These are phyloP conservation scores for Thozetella sp. DNA, from an alignment of 495 filamentous ascomycete species.

Conservation along the genomic window DNA sequence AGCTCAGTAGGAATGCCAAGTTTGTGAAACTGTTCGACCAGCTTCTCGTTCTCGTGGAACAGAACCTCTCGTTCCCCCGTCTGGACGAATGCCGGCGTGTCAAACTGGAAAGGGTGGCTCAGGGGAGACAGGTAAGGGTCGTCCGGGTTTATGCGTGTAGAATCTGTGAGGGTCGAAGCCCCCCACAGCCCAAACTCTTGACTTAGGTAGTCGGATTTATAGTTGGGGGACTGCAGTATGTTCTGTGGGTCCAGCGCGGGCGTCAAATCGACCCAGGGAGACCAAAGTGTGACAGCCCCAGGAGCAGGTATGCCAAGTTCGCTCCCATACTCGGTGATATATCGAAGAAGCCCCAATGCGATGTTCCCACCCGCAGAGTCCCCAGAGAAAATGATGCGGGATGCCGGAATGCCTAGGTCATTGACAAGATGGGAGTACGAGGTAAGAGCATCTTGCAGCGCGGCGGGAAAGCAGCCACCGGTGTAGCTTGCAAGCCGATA, in stretches of 20 bases:
- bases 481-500: conserved; percentile 38
- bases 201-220: conserved; percentile 22
- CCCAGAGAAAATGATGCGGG: conserved; percentile 39
- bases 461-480: conserved; percentile 40
- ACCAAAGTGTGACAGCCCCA: conserved; percentile 19
- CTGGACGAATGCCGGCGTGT: conserved; percentile 16
- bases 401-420: conserved; percentile 27
- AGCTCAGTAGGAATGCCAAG: no score
- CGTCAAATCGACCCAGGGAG: conserved; percentile 22
- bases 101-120: conserved; percentile 16
- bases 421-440: conserved; percentile 38
- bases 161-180: conserved; percentile 6
- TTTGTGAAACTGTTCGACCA: no score
- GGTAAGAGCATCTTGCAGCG: conserved; percentile 46
- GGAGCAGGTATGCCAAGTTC: conserved; percentile 15
- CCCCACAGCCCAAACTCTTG: conserved; percentile 20
- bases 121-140: conserved; percentile 15
- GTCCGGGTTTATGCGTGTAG: conserved; percentile 4
- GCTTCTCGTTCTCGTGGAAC: conserved; percentile 14
- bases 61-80: conserved; percentile 16
- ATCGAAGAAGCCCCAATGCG: conserved; percentile 38
- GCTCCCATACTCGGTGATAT: conserved; percentile 20
- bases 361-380: conserved; percentile 47
- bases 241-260: conserved; percentile 4
- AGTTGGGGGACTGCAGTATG: conserved; percentile 14